phyloP scores from a whole-genome alignment of 805 yeast genomes.

The Pachysolen tannophilus region DNA sequence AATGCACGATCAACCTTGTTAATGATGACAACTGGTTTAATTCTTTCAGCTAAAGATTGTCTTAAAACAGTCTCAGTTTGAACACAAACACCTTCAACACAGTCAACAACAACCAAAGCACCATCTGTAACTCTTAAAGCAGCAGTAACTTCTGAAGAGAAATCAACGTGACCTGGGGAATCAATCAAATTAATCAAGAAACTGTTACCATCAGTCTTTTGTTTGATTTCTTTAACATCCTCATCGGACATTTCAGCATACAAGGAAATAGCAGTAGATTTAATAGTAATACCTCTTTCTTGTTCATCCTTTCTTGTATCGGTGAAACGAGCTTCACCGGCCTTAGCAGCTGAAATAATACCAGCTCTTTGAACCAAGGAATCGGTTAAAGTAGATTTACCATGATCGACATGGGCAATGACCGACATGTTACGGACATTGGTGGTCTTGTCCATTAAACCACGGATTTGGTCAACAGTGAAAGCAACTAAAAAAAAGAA shows the following conservation, averaged over 20 bases:
- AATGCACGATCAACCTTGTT: slow-evolving; percentile 99
- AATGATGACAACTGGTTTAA: slow-evolving; percentile 96
- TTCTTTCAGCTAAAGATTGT: slow-evolving; percentile 98
- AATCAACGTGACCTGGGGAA: slow-evolving; percentile 99
- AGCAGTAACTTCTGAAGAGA: slow-evolving; percentile 99
- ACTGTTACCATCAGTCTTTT: slow-evolving; percentile 86
- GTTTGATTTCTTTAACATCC: slow-evolving; percentile 83
- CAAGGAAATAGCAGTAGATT: slow-evolving; percentile 97
- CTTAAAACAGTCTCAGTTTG: slow-evolving; percentile 99
- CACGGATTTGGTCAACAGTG: slow-evolving; percentile 91
- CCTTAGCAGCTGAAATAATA: slow-evolving; percentile 99
- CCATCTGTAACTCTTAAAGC: slow-evolving; percentile 99
- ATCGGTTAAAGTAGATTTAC: slow-evolving; percentile 98
- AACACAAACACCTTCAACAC: slow-evolving; percentile 99
- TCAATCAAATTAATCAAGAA: slow-evolving; percentile 97
- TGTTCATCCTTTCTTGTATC: slow-evolving; percentile 99
- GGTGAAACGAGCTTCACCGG: slow-evolving; percentile 99
- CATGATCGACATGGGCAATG: slow-evolving; percentile 99
- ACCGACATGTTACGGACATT: slow-evolving; percentile 99
- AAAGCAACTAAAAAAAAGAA: slow-evolving; percentile 31
- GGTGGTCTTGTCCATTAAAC: slow-evolving; percentile 98
- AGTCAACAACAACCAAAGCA: slow-evolving; percentile 98
- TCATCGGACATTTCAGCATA: slow-evolving; percentile 83
- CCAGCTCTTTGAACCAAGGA: slow-evolving; percentile 99
- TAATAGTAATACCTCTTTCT: slow-evolving; percentile 99